Base-by-base conservation (phyloP, 345 rosid genomes). In the Populus deltoides region DNA sequence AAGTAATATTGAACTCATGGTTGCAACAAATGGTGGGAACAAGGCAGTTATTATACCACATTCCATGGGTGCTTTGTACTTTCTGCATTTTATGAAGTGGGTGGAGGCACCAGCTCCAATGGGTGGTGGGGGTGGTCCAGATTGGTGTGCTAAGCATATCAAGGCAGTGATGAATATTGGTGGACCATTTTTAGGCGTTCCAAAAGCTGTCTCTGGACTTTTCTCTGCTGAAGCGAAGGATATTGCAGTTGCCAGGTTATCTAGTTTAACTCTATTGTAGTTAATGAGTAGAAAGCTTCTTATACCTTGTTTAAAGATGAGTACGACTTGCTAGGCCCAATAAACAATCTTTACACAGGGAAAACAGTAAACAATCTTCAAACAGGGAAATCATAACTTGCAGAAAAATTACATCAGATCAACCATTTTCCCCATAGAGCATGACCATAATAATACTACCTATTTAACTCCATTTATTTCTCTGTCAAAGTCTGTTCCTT, bases 61-160 rank as follows among this genome's bases (percentile, higher is more conserved):
- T 85, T 94, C 99, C 57, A 96, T 96, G 99, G 99, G 99, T 70
- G 99, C 83, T 77, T 80, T 92, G 76, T 94, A 94, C 85, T 91
- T 96, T 78, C 87, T 91, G 39, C 99, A 96, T 82, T 96, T 96
- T 81, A 92, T 96, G 97, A 96, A 96, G 83, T 96, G 99, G 99
- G 98, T 96, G 8, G 99, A 96, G 87, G 90, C 95, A 80, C 99
- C 99, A 33, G 91, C 93, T 87, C 98, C 98, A 25, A 84, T 91
- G 92, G 99, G 99, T 31, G 99, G 97, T 31, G 98, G 97, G 0
- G 98, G 99, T 43, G 99, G 97, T 65, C 87, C 94, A 16, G 92
- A 87, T 80, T 96, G 98, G 99, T 96, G 99, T 74, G 81, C 98
- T 1, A 96, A 91, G 86, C 85, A 96, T 90, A 92, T 96, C 72